These are phyloP conservation scores for Tuber borchii DNA, from an alignment of 495 filamentous ascomycete genomes.

Conservation along the genomic window DNA sequence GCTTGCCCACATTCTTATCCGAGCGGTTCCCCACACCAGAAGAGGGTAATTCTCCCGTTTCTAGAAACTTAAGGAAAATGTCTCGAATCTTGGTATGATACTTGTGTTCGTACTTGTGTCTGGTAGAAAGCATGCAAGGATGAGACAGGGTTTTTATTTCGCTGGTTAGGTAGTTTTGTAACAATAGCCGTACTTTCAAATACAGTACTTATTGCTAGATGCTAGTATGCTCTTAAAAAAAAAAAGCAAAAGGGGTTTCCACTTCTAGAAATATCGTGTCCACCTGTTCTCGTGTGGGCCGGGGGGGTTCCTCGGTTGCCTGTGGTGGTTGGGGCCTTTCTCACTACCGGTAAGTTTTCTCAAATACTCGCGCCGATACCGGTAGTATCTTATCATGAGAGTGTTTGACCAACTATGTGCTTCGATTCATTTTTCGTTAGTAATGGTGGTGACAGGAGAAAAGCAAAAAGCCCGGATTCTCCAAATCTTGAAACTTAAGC, in stretches of 20 bases:
- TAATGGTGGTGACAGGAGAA: background rate
- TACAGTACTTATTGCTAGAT: too few species aligned
- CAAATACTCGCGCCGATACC: background rate
- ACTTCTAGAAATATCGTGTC: background rate
- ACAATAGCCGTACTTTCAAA: too few species aligned
- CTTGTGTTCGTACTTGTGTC: too few species aligned
- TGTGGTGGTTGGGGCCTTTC: background rate
- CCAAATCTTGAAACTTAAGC: background rate
- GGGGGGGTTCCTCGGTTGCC: background rate
- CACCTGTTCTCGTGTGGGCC: background rate
- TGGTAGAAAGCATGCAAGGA: too few species aligned
- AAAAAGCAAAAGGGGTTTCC: background rate
- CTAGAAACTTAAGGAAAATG: background rate
- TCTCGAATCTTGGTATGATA: background rate
- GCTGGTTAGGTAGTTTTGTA: too few species aligned
- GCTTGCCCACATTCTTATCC: background rate
- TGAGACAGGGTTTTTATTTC: too few species aligned
- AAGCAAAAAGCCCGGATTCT: background rate
- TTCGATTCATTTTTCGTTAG: background rate
- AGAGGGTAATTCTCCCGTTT: background rate
- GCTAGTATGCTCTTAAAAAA: background rate
- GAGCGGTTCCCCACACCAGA: background rate
- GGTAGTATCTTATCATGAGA: background rate
- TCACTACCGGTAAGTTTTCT: background rate
- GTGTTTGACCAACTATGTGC: background rate